Base-by-base conservation (phyloP, 768 basidiomycete genomes). In the Rhodotorula taiwanensis region DNA sequence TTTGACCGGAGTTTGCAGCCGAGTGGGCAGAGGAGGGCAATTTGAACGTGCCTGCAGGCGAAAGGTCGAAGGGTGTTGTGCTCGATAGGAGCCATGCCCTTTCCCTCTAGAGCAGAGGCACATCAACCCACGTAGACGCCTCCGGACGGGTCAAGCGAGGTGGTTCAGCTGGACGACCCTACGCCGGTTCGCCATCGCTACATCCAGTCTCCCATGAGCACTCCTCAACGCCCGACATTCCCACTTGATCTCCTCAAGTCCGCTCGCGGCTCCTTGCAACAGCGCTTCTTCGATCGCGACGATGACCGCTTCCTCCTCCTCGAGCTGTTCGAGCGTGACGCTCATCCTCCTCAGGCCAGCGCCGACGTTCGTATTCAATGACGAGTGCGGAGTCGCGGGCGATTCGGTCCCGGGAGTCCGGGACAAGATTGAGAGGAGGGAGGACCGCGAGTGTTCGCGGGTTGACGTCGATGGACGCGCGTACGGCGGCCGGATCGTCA, bases 251-350 rank as follows among this genome's bases (percentile, higher is more conserved):
- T 36, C 39, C 33, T 33, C 33, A 49, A 64, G n/a, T 39, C 53
- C 18, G n/a, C 30, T 27, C 42, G 53, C 53, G 5, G 42, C 58
- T 8, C 54, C 28, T 2, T n/a, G 1, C 4, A n/a, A 23, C 7
- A 65, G 50, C 13, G 58, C 58, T 0, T 31, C 30, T 9, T 33
- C 47, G 18, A 65, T 31, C 47, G 39, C 33, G 7, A 25, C 0
- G 10, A 65, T 15, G 28, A 60, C 51, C 7, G 15, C 2, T 42
- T 65, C 64, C 33, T 65, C 64, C 39, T 65, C 64, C n/a, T 65
- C 64, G 33, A 65, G 30, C 54, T 56, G 49, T 36, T 55, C 58
- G n/a, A 65, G 48, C 25, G 64, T 44, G 27, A 60, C 36, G 30
- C 60, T 61, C 47, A 43, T 48, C 25, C 4, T 4, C 47, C 55